phyloP scores from a whole-genome alignment of 306 rosid genomes.

The Cicer yamashitae region DNA sequence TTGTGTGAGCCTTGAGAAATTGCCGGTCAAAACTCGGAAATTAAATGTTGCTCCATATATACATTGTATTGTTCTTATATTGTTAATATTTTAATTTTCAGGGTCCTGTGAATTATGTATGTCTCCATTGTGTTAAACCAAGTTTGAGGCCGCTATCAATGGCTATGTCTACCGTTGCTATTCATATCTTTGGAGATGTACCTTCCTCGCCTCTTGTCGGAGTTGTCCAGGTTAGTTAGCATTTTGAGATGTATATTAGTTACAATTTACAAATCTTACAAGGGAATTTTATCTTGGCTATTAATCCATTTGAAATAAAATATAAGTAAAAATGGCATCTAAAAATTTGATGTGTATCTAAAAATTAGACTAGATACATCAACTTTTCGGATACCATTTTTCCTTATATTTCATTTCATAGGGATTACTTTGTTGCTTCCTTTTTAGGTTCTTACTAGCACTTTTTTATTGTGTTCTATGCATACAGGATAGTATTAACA shows the following conservation, averaged over 20 bases:
- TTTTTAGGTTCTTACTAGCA: too few relatives aligned
- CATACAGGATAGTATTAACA: constrained; percentile 71
- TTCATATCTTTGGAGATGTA: constrained; percentile 91
- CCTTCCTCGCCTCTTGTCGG: constrained; percentile 96
- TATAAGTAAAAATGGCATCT: too few relatives aligned
- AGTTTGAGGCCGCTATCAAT: constrained; percentile 88
- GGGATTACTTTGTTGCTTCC: too few relatives aligned
- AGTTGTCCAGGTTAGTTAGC: constrained; percentile 76
- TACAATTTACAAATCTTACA: constrained; percentile 1
- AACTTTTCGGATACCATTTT: too few relatives aligned
- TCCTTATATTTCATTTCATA: too few relatives aligned
- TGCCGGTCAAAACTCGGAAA: not conserved
- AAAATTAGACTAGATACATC: too few relatives aligned
- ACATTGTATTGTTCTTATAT: constrained; percentile 15
- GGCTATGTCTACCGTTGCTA: constrained; percentile 88
- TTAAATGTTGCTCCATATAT: not conserved
- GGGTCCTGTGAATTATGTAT: constrained; percentile 90
- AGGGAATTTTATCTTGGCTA: too few relatives aligned
- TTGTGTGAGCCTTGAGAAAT: not conserved
- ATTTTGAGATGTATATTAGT: constrained; percentile 8
- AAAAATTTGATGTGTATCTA: too few relatives aligned
- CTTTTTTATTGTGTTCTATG: not conserved
- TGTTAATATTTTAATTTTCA: constrained; percentile 42
- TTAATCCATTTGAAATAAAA: too few relatives aligned
- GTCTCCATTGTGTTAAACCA: constrained; percentile 81